Percentiles rank a stretch among this genome's conserved stretches.
phyloP scores from a whole-genome alignment of 345 rosid genomes.

The Euphorbia lathyris region DNA sequence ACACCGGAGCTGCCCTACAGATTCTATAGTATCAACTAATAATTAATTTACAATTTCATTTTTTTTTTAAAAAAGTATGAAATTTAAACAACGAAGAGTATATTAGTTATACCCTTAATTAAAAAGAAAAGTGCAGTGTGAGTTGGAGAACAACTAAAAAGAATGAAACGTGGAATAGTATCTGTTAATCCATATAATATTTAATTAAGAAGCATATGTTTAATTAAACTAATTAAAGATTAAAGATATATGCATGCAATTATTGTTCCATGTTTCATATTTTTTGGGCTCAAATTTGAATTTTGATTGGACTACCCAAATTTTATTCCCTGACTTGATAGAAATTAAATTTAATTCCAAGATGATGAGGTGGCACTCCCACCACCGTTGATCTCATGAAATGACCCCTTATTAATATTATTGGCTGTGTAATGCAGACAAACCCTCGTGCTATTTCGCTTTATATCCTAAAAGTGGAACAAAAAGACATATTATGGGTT shows the following conservation, averaged over 20 bases:
- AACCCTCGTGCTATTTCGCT: not conserved
- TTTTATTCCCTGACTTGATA: not conserved
- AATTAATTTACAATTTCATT: too few relatives aligned
- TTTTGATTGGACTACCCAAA: not conserved
- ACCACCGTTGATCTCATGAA: not conserved
- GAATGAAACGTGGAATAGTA: not conserved
- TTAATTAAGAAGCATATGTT: not conserved
- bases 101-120: too few relatives aligned
- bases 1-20: too few relatives aligned
- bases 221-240: not conserved
- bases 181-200: too few relatives aligned
- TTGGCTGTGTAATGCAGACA: not conserved
- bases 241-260: constrained; percentile 1
- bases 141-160: not conserved
- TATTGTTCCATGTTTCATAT: not conserved
- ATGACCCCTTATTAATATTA: not conserved
- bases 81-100: too few relatives aligned
- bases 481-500: not conserved
- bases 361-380: not conserved
- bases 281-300: not conserved
- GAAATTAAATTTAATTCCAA: not conserved
- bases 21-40: too few relatives aligned
- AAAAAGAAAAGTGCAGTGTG: not conserved
- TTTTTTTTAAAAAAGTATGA: too few relatives aligned
- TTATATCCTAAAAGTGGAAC: not conserved